Percentiles rank a stretch among this genome's conserved stretches.
These are phyloP conservation scores for Xylaria arbuscula DNA, from an alignment of 2,329 filamentous ascomycete genomes.

Conservation along the genomic window DNA sequence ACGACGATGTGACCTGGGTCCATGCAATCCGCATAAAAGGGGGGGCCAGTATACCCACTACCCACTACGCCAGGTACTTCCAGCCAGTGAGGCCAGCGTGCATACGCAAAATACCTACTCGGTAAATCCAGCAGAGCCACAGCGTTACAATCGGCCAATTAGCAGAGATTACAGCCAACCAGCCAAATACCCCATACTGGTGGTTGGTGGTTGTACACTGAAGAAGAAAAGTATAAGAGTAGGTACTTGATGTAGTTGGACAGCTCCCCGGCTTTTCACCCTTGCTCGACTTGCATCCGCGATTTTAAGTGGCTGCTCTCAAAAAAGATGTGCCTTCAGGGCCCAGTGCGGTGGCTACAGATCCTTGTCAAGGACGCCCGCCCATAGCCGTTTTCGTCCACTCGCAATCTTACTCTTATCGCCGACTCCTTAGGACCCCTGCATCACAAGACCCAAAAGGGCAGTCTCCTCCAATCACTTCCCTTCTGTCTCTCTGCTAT, in stretches of 20 bases:
- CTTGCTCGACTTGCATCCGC: conserved; percentile 33
- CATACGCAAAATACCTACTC: too few relatives aligned
- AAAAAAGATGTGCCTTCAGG: conserved; percentile 15
- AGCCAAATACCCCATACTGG: conserved; percentile 15
- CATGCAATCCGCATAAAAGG: not conserved
- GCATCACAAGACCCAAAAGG: not conserved
- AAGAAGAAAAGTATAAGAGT: not conserved
- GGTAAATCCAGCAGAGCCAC: conserved; percentile 4
- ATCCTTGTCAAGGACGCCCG: conserved; percentile 23
- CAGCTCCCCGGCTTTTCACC: conserved; percentile 30
- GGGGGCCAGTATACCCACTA: conserved; percentile 4
- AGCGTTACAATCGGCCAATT: conserved; percentile 46
- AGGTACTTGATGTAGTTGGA: not conserved
- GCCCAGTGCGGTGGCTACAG: conserved; percentile 15
- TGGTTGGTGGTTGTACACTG: conserved; percentile 20
- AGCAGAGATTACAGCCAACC: conserved; percentile 39
- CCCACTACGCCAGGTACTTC: not conserved
- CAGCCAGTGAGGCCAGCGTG: not conserved
- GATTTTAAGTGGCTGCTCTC: conserved; percentile 40
- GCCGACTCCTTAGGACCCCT: conserved; percentile 23
- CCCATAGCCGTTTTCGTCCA: conserved; percentile 40
- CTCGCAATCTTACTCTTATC: conserved; percentile 47
- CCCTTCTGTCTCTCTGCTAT: not conserved
- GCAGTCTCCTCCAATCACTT: conserved; percentile 19
- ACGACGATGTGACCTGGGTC: conserved; percentile 27